Base-by-base conservation (phyloP, 352 stramenopile species). In the Phytophthora kernoviae region DNA sequence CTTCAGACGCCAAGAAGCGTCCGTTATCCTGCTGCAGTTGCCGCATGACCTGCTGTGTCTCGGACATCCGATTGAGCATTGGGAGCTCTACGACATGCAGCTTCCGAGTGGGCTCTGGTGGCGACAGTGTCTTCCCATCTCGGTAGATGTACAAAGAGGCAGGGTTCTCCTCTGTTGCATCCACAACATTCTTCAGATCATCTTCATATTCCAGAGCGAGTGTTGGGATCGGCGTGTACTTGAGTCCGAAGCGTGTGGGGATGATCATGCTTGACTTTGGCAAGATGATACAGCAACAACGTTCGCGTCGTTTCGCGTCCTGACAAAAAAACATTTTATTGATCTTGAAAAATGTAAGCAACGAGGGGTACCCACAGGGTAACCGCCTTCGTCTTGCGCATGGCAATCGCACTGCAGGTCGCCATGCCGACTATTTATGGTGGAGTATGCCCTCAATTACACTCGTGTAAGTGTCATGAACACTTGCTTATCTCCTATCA, bases 191-290 rank as follows among this genome's bases (percentile, higher is more conserved):
- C 20, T 54, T 61, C 6, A 80, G 33, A 58, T 88, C 74, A 41
- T 89, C 81, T 44, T 94, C 84, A 43, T 94, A 94, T 67, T 94
- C 86, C 33, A 94, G 74, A 26, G 86, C 80, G 1, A 94, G 65
- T 30, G 86, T 94, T 49, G 86, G 84, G 40, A 92, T 75, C 8
- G 86, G 86, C 50, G 73, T 70, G 63, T 85, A 94, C 77, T 94
- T 94, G 72, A 94, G 77, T 0, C 86, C 86, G 43, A 94, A 88
- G 48, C 86, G 78, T 20, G 72, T 93, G 41, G 86, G 84, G 6
- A 80, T 75, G 77, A 93, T 90, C 83, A 82, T 90, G 44, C 26
- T 34, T 3, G 30, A 49, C 32, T 55, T 21, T n/a, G n/a, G 39
- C 44, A 24, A n/a, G 17, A 30, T 21, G 18, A 34, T 30, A 9